phyloP scores from a whole-genome alignment of 1,139 yeast species.

The Geotrichum histeridarum region DNA sequence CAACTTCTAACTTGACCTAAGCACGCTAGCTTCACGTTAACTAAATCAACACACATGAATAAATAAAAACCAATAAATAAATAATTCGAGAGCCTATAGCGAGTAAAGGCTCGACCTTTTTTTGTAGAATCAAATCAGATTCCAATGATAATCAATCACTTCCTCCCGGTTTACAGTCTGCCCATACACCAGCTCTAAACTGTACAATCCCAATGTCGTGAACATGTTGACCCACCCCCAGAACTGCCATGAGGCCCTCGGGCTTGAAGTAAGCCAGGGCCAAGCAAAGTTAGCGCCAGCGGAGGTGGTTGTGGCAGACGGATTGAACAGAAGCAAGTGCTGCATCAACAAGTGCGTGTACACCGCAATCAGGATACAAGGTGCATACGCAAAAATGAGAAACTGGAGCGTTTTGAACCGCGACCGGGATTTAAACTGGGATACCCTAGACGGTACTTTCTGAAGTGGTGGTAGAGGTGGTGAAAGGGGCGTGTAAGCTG shows the following conservation, averaged over 20 bases:
- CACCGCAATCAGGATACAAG: slow-evolving; percentile 88
- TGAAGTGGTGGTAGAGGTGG: slow-evolving; percentile 2
- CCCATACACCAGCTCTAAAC: slow-evolving; percentile 58
- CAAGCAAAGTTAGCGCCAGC: slow-evolving; percentile 8
- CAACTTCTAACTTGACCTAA: too few relatives aligned
- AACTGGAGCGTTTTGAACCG: slow-evolving; percentile 36
- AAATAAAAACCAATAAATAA: too few relatives aligned
- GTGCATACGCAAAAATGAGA: slow-evolving; percentile 79
- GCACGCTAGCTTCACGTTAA: too few relatives aligned
- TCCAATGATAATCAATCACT: slow-evolving; percentile 17
- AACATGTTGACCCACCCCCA: slow-evolving; percentile 96
- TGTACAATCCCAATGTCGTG: slow-evolving; percentile 70
- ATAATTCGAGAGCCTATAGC: too few relatives aligned
- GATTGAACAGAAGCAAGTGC: slow-evolving; percentile 63
- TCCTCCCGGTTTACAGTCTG: slow-evolving; percentile 31
- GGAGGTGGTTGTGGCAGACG: not conserved
- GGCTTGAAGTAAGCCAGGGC: slow-evolving; percentile 45
- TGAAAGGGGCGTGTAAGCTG: not conserved
- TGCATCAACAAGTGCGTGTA: slow-evolving; percentile 91
- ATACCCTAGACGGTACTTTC: slow-evolving; percentile 32
- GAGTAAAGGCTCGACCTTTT: too few relatives aligned
- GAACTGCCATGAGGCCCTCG: slow-evolving; percentile 59
- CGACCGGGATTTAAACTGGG: too few relatives aligned
- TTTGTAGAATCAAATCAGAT: not conserved
- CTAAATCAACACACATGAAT: too few relatives aligned